phyloP scores from a whole-genome alignment of 768 basidiomycete genomes.

The Scleroderma bovista region DNA sequence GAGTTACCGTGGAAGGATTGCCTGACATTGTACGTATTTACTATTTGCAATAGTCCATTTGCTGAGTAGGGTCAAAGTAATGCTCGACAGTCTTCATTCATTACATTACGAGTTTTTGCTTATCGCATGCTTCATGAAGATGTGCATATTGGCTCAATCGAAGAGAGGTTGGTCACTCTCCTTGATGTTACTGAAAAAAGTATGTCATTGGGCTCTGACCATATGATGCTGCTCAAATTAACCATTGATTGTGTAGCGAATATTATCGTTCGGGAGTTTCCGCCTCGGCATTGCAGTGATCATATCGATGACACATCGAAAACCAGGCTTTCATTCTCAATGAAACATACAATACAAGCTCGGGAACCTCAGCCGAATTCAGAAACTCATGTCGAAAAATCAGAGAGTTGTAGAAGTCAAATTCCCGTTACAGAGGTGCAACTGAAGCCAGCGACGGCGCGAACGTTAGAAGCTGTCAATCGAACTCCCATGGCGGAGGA shows the following conservation, averaged over 20 bases:
- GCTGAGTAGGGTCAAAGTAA: conserved; percentile 1
- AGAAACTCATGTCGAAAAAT: no score
- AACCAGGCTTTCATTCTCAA: neutral
- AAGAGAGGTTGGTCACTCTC: neutral
- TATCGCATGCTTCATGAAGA: conserved; percentile 3
- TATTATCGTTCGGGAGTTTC: neutral
- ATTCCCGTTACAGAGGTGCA: no score
- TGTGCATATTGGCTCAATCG: conserved; percentile 3
- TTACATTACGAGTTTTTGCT: conserved; percentile 6
- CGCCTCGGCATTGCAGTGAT: neutral
- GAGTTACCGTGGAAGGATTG: conserved; percentile 2
- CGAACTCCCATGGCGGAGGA: no score
- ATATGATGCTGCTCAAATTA: no score
- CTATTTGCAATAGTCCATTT: no score
- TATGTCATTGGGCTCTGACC: neutral
- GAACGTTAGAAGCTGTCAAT: no score
- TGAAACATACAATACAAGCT: neutral
- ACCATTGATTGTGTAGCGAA: neutral
- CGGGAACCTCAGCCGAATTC: neutral
- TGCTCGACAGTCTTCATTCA: conserved; percentile 1
- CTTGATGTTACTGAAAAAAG: neutral
- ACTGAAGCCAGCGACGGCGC: no score
- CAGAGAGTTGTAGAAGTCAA: no score
- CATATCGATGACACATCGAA: neutral
- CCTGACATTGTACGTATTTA: conserved; percentile 1